Base-by-base conservation (phyloP, 106 monocot genomes). In the Apostasia ramifera region DNA sequence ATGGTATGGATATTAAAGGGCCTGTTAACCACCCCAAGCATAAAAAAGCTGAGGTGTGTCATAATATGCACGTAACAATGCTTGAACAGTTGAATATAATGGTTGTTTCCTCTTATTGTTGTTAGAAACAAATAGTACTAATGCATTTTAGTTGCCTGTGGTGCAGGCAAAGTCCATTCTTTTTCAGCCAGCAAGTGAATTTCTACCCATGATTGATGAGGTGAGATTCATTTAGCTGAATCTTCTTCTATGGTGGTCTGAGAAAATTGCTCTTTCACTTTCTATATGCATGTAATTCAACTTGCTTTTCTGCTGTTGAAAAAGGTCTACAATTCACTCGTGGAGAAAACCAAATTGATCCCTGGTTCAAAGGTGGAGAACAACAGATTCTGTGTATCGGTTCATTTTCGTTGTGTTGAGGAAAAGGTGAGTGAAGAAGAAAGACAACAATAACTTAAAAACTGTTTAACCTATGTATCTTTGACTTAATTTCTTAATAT, bases 1-100 rank as follows among this genome's bases (percentile, higher is more conserved):
- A 91, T 71, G 91, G 91, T 2, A 87, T 91, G 91, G 91, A 91
- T 80, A 91, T 91, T 44, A 73, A 80, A 84, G 91, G 82, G 0
- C 91, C 91, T 53, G 72, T 68, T 47, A 77, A 72, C 44, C 46
- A 41, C 44, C 48, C 76, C 44, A 61, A 64, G 56, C 42, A 74
- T 50, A 55, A 64, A 40, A 68, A 68, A 61, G 52, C 70, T 0
- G 56, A 74, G 47, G 74, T 63, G 38, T 67, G 3, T 13, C 15
- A 1, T 47, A 4, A 37, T 2, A 5, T 40, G 0, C 39, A 53
- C 50, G 5, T 39, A 8, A 5, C 41, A 11, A 41, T 67, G 26
- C 39, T 53, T 38, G 38, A 38, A 38, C 5, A 51, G 8, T 52
- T 1, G 3, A 61, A 55, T n/a, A 57, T 15, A 14, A n/a, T 56